Base-by-base conservation (phyloP, 208 protist species). In the Leishmania guyanensis region DNA sequence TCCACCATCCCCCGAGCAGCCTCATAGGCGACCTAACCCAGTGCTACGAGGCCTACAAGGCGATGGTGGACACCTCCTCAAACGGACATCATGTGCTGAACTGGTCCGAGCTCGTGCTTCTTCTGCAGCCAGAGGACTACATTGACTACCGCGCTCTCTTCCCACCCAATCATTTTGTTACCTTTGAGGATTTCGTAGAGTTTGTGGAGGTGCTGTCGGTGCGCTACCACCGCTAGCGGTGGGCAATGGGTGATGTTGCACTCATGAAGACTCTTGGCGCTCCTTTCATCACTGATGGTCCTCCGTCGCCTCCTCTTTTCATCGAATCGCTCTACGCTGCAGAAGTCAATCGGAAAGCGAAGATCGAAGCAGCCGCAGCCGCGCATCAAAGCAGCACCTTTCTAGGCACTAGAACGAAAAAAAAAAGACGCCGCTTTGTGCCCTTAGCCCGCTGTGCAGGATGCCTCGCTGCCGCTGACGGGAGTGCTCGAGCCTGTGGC, bases 151-250 rank as follows among this genome's bases (percentile, higher is more conserved):
- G 85, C 43, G 39, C 81, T 50, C 79, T 88, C 65, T 88, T 84
- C 29, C 85, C 81, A 1, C 75, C 54, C 14, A 48, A 78, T 26
- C 80, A 81, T 36, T 81, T 71, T 53, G 16, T 88, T 29, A 78
- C 68, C 50, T 84, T 86, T 33, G 56, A 62, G 2, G 81, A 88
- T 48, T 86, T 88, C 22, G 64, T 78, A 20, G 65, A 88, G 50
- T 88, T 88, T 54, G 78, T 88, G 20, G 85, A 88, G 36, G 82
- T 86, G 26, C 60, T 85, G 51, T 88, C 85, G 8, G 75, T 88
- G 66, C 81, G 81, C 12, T 73, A 84, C 48, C 71, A 64, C 62
- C 74, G 36, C 22, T 84, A 46, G 22, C 33, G 22, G 4, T 62
- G 50, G n/a, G 29, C 5, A 17, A n/a, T 0, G n/a, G n/a, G n/a